phyloP scores from a whole-genome alignment of 1,284 basidiomycete species.

The Heterobasidion occidentale region DNA sequence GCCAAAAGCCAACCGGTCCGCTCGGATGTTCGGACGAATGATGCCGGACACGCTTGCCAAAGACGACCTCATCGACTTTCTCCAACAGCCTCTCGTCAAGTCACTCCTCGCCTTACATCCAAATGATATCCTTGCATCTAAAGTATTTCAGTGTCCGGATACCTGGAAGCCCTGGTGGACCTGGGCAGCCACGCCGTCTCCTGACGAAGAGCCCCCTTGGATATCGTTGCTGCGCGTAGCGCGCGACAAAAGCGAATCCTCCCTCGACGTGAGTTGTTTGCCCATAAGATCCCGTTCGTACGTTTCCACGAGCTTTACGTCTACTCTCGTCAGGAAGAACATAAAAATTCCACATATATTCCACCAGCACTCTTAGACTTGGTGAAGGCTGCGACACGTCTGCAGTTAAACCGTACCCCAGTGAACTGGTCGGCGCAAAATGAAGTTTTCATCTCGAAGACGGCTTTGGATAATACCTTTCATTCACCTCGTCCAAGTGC shows the following conservation, averaged over 20 bases:
- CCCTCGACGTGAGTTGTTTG: neutral
- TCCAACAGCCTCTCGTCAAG: constrained; percentile 13
- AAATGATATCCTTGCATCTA: constrained; percentile 13
- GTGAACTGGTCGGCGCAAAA: neutral
- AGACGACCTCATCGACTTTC: constrained; percentile 11
- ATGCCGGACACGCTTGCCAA: neutral
- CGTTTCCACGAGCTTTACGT: neutral
- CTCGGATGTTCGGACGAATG: neutral
- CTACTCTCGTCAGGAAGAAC: neutral
- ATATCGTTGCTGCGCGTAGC: neutral
- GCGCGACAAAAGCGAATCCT: neutral
- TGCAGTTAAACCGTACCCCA: constrained; percentile 14
- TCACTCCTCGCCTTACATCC: constrained; percentile 19
- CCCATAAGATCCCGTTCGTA: neutral
- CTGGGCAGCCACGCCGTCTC: neutral
- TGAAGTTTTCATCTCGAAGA: neutral
- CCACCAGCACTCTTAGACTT: constrained; percentile 9
- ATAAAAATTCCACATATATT: neutral
- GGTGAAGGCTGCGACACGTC: constrained; percentile 7
- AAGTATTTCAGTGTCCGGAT: neutral
- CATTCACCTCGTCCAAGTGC: neutral
- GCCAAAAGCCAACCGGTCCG: neutral
- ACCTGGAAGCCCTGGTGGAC: neutral
- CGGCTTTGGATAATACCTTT: neutral
- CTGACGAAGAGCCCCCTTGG: neutral